phyloP scores from a whole-genome alignment of 139 green algal genomes.

The Microglena sp. region DNA sequence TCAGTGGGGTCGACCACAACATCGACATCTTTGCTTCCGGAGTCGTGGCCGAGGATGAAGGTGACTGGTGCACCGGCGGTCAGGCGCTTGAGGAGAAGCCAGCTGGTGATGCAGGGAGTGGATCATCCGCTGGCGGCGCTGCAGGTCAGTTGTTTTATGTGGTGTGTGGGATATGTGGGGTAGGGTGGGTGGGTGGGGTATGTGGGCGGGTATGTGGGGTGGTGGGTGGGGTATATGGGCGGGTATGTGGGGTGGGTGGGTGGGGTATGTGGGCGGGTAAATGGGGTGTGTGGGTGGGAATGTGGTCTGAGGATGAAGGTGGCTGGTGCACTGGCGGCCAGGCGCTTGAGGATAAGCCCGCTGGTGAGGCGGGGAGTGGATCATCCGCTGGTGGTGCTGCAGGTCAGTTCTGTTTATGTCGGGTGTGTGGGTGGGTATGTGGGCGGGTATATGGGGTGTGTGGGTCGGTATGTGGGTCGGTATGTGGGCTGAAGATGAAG shows the following conservation, averaged over 20 bases:
- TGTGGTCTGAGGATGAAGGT: conserved; percentile 58
- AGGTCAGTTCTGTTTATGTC: conserved; percentile 9
- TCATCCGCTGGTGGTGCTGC: conserved; percentile 1
- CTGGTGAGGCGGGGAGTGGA: background rate
- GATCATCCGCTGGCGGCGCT: background rate
- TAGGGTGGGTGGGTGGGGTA: too few species aligned
- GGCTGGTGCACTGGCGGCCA: conserved; percentile 38
- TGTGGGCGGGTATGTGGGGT: too few species aligned
- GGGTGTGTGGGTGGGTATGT: too few species aligned
- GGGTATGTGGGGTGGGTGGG: too few species aligned
- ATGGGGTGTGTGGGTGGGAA: too few species aligned
- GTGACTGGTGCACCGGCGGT: conserved; percentile 44
- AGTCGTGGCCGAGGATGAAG: conserved; percentile 56
- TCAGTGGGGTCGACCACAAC: conserved; percentile 66
- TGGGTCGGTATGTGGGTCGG: too few species aligned
- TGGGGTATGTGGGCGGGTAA: too few species aligned
- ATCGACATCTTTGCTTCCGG: conserved; percentile 74
- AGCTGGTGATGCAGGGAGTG: conserved; percentile 3
- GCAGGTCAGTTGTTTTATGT: background rate
- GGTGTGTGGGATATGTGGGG: too few species aligned
- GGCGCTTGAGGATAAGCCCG: background rate
- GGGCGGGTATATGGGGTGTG: too few species aligned
- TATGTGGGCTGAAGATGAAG: conserved; percentile 62
- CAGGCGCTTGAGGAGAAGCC: background rate
- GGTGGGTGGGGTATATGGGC: too few species aligned